Evolutionary conservation across 306 rosid genomes (phyloP).

Genomic region (Citrullus amarus): DNA sequence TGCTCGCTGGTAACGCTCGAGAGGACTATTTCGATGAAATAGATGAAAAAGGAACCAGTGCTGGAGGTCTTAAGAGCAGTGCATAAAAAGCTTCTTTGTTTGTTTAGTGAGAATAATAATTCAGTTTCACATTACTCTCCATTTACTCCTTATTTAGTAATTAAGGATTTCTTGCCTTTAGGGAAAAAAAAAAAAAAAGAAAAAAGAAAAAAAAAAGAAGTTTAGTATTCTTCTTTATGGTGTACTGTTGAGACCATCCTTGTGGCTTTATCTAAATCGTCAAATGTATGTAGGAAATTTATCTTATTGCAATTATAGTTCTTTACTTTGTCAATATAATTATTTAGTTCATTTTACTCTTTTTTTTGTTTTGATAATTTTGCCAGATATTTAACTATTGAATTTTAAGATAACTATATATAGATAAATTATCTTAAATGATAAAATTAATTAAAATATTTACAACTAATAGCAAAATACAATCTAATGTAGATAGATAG

Average conservation of each 20-base stretch:
- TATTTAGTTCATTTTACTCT: too few relatives aligned
- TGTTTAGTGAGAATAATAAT: neutral
- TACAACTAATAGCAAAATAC: too few relatives aligned
- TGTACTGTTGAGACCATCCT: neutral
- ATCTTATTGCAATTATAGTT: too few relatives aligned
- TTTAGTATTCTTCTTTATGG: neutral
- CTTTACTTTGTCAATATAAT: too few relatives aligned
- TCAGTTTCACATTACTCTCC: neutral
- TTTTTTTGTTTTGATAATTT: too few relatives aligned
- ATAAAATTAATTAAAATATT: too few relatives aligned
- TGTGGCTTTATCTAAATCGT: neutral
- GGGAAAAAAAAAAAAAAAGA: too few relatives aligned
- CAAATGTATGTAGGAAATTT: neutral
- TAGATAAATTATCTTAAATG: too few relatives aligned
- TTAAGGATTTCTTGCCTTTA: neutral
- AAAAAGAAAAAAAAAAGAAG: too few relatives aligned
- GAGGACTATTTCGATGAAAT: slow-evolving; percentile 65
- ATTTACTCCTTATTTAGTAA: neutral
- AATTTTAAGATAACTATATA: too few relatives aligned
- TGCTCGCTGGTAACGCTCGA: slow-evolving; percentile 67
- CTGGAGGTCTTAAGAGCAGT: neutral
- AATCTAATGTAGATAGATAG: too few relatives aligned
- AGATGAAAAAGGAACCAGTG: slow-evolving; percentile 4
- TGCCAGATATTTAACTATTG: too few relatives aligned
- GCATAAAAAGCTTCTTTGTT: neutral